A percentile compares a stretch with the other conserved stretches of the same genome.
Evolutionary conservation across 2,329 filamentous ascomycete genomes (phyloP).

Genomic region (Aspergillus fructus): DNA sequence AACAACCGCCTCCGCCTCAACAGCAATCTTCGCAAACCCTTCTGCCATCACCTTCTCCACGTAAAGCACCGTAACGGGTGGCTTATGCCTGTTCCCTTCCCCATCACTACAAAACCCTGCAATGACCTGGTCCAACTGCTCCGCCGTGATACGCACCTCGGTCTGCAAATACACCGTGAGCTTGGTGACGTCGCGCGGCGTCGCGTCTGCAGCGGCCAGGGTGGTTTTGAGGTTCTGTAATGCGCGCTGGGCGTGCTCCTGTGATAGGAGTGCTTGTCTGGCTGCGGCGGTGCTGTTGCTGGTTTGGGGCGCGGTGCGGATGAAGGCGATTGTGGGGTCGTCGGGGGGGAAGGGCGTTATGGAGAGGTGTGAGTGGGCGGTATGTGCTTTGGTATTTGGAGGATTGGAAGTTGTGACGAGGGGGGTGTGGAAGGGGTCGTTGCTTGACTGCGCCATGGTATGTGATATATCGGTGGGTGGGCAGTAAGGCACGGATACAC

Average conservation of each 20-base stretch:
- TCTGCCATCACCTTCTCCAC: background rate
- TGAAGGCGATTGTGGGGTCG: background rate
- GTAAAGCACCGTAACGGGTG: background rate
- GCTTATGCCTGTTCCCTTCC: background rate
- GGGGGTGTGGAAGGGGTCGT: background rate
- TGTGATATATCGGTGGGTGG: no score
- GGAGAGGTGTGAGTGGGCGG: background rate
- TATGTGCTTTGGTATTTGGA: background rate
- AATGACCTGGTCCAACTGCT: background rate
- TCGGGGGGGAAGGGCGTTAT: background rate
- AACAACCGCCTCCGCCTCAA: background rate
- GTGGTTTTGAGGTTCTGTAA: background rate
- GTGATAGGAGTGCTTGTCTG: conserved; percentile 9
- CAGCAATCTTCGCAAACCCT: background rate
- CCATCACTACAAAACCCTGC: background rate
- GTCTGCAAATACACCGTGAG: background rate
- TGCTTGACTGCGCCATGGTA: no score
- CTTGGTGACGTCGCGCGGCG: background rate
- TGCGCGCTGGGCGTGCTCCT: background rate
- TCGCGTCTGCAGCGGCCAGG: background rate
- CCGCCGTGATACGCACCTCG: background rate
- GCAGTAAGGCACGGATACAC: no score
- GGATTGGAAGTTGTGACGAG: background rate
- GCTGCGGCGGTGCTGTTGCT: no score
- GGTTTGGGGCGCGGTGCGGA: background rate